Evolutionary conservation across 2,329 filamentous ascomycete genomes (phyloP).

Genomic region (Botrytis fabae): DNA sequence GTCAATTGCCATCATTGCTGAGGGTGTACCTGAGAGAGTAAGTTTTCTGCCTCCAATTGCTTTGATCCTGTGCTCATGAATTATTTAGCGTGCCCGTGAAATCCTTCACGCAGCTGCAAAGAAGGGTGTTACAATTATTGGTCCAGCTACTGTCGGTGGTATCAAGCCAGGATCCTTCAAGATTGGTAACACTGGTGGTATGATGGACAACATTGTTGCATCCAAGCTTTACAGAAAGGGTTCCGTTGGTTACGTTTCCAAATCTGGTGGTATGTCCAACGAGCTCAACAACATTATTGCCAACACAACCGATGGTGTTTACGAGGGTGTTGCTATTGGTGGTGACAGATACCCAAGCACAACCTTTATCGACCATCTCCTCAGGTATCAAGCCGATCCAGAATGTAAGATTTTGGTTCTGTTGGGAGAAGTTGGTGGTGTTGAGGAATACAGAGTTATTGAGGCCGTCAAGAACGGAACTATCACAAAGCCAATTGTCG

Average conservation of each 20-base stretch:
- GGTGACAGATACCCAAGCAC: constrained; percentile 98
- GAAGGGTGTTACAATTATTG: constrained; percentile 99
- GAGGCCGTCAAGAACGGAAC: constrained; percentile 91
- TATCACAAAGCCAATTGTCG: constrained; percentile 98
- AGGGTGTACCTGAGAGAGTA: constrained; percentile 97
- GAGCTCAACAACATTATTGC: constrained; percentile 99
- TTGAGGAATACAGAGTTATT: constrained; percentile 99
- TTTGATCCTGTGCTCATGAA: constrained; percentile 36
- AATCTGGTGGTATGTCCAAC: constrained; percentile 99
- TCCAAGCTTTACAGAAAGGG: constrained; percentile 99
- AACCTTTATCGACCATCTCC: constrained; percentile 98
- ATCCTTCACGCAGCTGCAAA: constrained; percentile 95
- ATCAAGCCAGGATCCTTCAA: constrained; percentile 99
- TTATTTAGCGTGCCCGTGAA: constrained; percentile 81
- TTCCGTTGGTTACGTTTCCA: constrained; percentile 98
- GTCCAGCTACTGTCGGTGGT: constrained; percentile 95
- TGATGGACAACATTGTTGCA: constrained; percentile 99
- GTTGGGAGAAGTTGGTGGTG: constrained; percentile 97
- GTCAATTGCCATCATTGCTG: constrained; percentile 98
- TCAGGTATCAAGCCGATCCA: constrained; percentile 94
- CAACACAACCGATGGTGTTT: constrained; percentile 94
- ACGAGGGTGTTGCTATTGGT: constrained; percentile 98
- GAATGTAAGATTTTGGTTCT: constrained; percentile 97
- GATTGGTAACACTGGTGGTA: constrained; percentile 99
- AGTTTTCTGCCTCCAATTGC: constrained; percentile 44